phyloP scores from a whole-genome alignment of 306 rosid species.

The Argentina anserina region DNA sequence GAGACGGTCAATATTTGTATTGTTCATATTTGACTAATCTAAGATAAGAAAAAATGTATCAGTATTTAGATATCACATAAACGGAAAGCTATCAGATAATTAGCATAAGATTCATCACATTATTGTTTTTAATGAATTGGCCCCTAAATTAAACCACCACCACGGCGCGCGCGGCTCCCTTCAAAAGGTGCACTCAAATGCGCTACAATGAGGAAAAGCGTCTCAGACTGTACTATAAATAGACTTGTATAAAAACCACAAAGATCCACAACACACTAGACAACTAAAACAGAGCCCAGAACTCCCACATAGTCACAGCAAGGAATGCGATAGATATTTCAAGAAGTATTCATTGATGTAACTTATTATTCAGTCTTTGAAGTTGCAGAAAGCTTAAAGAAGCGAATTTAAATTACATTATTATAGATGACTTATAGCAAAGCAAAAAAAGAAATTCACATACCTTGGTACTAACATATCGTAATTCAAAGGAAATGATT shows the following conservation, averaged over 20 bases:
- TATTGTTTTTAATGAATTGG: conserved; percentile 8
- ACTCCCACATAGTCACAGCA: neutral
- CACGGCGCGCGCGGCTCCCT: too few relatives aligned
- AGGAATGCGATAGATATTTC: neutral
- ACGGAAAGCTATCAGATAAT: neutral
- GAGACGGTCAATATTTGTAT: neutral
- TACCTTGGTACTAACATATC: conserved; percentile 78
- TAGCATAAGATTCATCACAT: neutral
- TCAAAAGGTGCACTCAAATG: neutral
- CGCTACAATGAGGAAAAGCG: neutral
- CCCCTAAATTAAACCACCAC: neutral
- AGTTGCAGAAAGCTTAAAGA: neutral
- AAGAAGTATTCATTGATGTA: conserved; percentile 6
- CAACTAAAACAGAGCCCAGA: neutral
- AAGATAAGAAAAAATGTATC: neutral
- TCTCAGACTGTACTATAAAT: neutral
- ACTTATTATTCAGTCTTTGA: neutral
- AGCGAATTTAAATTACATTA: neutral
- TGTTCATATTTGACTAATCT: neutral
- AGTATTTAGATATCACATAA: neutral
- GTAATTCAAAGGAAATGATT: conserved; percentile 79
- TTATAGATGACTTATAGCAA: neutral
- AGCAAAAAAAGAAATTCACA: conserved; percentile 17
- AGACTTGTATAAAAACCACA: neutral
- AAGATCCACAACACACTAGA: neutral